These are phyloP conservation scores for Penium margaritaceum DNA, from an alignment of 139 green algal species.

Conservation along the genomic window DNA sequence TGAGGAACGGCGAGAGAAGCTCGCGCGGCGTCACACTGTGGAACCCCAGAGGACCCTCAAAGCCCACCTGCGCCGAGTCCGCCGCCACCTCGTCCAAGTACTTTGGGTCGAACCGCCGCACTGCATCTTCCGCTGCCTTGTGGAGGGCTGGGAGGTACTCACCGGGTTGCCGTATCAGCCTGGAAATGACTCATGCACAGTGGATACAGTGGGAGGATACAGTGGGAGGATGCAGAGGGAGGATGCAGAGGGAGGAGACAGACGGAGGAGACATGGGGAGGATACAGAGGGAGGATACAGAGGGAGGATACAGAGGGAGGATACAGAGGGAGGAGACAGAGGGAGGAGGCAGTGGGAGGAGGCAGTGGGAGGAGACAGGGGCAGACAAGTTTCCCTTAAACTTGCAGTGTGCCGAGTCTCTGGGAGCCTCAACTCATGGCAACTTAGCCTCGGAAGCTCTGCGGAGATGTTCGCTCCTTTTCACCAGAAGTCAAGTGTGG, in stretches of 20 bases:
- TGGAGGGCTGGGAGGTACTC: neutral
- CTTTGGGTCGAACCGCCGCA: neutral
- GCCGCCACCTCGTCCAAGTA: neutral
- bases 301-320: neutral
- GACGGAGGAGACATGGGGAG: neutral
- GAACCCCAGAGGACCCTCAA: conserved; percentile 84
- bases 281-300: neutral
- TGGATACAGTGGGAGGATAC: too few species aligned
- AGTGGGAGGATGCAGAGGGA: too few species aligned
- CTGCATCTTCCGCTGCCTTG: neutral
- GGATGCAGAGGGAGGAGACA: neutral
- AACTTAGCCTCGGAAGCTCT: too few species aligned
- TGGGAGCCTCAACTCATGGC: too few species aligned
- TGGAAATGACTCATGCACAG: too few species aligned
- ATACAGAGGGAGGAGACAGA: neutral
- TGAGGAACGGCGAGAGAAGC: conserved; percentile 67
- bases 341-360: too few species aligned
- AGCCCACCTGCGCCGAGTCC: conserved; percentile 52
- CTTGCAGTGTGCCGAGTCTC: too few species aligned
- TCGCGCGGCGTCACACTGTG: conserved; percentile 73
- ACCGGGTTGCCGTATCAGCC: neutral
- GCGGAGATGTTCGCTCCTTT: too few species aligned
- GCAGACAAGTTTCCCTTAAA: too few species aligned
- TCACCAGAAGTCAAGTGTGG: too few species aligned
- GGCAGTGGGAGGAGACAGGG: too few species aligned